Evolutionary conservation across 73 alveolate species (phyloP), one percentile per base, ranked within the genome.

Genomic region (Paramecium pentaurelia): DNA sequence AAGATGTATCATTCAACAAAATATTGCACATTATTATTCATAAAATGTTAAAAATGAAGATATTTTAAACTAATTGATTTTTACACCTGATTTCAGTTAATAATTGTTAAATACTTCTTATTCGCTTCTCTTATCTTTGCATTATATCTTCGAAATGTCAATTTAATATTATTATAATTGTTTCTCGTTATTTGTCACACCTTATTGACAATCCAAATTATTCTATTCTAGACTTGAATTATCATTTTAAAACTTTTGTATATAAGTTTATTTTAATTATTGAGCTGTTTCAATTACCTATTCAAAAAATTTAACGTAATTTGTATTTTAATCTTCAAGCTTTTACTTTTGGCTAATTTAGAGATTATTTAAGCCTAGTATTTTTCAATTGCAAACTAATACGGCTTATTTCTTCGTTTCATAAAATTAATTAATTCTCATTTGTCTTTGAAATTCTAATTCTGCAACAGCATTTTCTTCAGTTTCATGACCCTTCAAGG

Each of bases 21-120:
- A 80, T 40, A 49, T 80, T 80, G 30, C 91, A 80, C 91, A 80
- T 80, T 25, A 22, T 80, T 80, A 80, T 80, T 80, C 77, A 80
- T 40, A 8, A 32, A 80, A 9, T 22, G 91, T 80, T 80, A 80
- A 80, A 6, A 80, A 45, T 80, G 45, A 47, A 16, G 36, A 47
- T 27, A 10, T 0, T n/a, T 80, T 77, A 42, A 80, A 80, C 7
- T 40, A 25, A 22, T 27, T 45, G 28, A 32, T 25, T 47, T 80
- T 80, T 27, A 80, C 77, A 80, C 58, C 2, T 3, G 42, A 25
- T 44, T 44, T 80, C 88, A 10, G 16, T 12, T 42, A 75, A 36
- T 38, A 38, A 36, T 75, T 36, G 47, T 38, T 80, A 38, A 8
- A 47, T 80, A 32, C 25, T 44, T 27, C 14, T 18, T 32, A 47